A percentile compares a stretch with the other conserved stretches of the same genome.
Evolutionary conservation across 2,329 filamentous ascomycete species (phyloP).

Genomic region (Capronia coronata): DNA sequence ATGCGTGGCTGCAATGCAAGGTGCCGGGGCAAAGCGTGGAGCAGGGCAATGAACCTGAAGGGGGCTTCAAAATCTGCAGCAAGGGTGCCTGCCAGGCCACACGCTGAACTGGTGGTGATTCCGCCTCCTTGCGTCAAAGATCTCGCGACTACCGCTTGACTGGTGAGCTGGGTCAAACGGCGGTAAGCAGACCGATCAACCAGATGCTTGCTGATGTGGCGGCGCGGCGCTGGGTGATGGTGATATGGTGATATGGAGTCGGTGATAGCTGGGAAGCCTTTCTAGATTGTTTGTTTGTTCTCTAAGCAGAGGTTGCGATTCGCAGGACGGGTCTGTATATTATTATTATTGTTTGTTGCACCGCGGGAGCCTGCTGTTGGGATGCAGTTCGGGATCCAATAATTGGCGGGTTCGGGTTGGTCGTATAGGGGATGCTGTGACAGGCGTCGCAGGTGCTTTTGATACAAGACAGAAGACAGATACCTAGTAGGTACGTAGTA

Average conservation of each 20-base stretch:
- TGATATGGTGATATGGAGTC: slow-evolving; percentile 16
- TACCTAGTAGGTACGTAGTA: too few relatives aligned
- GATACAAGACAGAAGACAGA: too few relatives aligned
- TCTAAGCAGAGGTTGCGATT: neutral
- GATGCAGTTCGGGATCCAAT: neutral
- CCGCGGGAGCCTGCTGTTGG: neutral
- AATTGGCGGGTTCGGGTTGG: neutral
- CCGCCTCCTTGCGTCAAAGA: slow-evolving; percentile 27
- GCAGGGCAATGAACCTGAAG: slow-evolving; percentile 9
- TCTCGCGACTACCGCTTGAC: slow-evolving; percentile 16
- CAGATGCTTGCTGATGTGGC: slow-evolving; percentile 1
- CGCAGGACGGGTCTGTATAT: neutral
- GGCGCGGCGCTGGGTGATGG: neutral
- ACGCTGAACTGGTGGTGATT: slow-evolving; percentile 11
- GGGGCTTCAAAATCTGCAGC: slow-evolving; percentile 13
- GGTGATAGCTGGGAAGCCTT: neutral
- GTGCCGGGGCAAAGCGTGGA: slow-evolving; percentile 25
- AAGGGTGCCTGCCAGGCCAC: slow-evolving; percentile 10
- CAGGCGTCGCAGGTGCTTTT: neutral
- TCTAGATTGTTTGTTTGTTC: neutral
- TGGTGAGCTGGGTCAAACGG: slow-evolving; percentile 21
- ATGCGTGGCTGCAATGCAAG: slow-evolving; percentile 28
- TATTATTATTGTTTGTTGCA: neutral
- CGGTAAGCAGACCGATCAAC: slow-evolving; percentile 22
- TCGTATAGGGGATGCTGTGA: neutral